Percentiles rank a stretch among this genome's conserved stretches.
These are phyloP conservation scores for Pholiota molesta DNA, from an alignment of 768 basidiomycete species.

Conservation along the genomic window DNA sequence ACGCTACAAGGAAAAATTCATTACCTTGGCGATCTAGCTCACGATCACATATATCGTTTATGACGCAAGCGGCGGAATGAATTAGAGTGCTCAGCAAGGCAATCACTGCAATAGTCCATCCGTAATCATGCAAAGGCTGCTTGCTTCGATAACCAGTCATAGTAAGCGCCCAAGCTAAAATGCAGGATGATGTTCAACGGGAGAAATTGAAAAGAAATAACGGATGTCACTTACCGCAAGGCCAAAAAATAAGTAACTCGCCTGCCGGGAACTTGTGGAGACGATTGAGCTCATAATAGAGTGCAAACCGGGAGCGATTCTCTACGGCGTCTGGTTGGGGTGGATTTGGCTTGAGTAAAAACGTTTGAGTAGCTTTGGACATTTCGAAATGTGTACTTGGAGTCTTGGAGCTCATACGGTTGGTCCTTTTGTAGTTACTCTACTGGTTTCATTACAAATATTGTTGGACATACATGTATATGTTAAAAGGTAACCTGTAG, in stretches of 20 bases:
- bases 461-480: too few species aligned
- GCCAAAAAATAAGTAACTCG: not conserved
- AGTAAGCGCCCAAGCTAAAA: slow-evolving; percentile 2
- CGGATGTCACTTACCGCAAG: not conserved
- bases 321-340: too few species aligned
- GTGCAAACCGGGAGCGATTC: not conserved
- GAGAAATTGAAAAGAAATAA: too few species aligned
- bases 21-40: slow-evolving; percentile 1
- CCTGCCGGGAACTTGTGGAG: slow-evolving; percentile 4
- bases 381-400: too few species aligned
- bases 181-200: too few species aligned
- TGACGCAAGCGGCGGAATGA: not conserved
- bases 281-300: slow-evolving; percentile 2
- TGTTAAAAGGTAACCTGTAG: not conserved
- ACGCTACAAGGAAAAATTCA: not conserved
- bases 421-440: not conserved
- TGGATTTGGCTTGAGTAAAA: too few species aligned
- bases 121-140: not conserved
- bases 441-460: too few species aligned
- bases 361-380: too few species aligned
- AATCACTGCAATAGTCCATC: not conserved
- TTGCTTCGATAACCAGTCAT: not conserved
- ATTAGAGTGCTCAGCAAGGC: not conserved
- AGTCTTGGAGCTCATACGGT: too few species aligned
- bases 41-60: slow-evolving; percentile 3